A percentile compares a stretch with the other conserved stretches of the same genome.
These are phyloP conservation scores for Gloeostereum incarnatum DNA, from an alignment of 768 basidiomycete species.

Conservation along the genomic window DNA sequence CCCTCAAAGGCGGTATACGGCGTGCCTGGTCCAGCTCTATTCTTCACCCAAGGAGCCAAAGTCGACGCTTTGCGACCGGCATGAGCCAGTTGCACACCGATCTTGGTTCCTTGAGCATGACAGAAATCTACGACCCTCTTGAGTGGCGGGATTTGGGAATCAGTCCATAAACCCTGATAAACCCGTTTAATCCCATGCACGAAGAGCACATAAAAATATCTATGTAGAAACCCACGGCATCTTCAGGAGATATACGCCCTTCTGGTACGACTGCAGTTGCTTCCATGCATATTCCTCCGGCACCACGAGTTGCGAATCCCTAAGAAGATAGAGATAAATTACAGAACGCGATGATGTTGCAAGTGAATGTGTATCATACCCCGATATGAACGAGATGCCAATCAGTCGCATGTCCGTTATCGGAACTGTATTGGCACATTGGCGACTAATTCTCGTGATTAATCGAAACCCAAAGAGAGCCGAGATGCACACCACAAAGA, in stretches of 20 bases:
- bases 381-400: conserved; percentile 81
- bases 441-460: conserved; percentile 35
- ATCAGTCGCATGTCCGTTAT: conserved; percentile 69
- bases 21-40: conserved; percentile 20
- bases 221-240: conserved; percentile 36
- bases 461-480: neutral
- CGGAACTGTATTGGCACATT: conserved; percentile 79
- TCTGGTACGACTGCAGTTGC: conserved; percentile 69
- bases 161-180: conserved; percentile 61
- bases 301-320: conserved; percentile 64
- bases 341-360: neutral
- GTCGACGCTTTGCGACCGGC: conserved; percentile 66
- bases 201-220: neutral
- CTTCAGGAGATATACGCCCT: conserved; percentile 70
- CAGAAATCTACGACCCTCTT: conserved; percentile 67
- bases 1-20: conserved; percentile 31
- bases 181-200: no score
- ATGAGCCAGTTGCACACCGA: conserved; percentile 77
- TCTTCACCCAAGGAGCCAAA: conserved; percentile 56
- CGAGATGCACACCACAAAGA: conserved; percentile 44
- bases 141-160: conserved; percentile 63
- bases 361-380: conserved; percentile 19
- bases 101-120: conserved; percentile 57
- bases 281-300: conserved; percentile 63
- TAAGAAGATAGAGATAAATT: conserved; percentile 10